phyloP scores from a whole-genome alignment of 768 basidiomycete genomes.

The Trametes elegans region DNA sequence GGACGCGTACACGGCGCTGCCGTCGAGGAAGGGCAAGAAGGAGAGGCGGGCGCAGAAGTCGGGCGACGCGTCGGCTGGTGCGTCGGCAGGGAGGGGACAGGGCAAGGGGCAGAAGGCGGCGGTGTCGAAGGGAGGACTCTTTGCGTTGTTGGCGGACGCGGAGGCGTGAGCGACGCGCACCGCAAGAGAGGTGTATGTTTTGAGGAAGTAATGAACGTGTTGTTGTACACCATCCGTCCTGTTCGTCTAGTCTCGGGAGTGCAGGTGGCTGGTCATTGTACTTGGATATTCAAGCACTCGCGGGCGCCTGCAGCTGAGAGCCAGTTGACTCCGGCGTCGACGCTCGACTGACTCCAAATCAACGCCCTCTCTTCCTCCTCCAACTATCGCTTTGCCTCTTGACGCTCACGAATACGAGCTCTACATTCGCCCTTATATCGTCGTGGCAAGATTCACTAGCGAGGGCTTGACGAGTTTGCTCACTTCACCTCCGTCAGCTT shows the following conservation, averaged over 20 bases:
- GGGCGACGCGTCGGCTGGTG: not conserved
- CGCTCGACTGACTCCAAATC: not conserved
- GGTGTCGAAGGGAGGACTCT: conserved; percentile 32
- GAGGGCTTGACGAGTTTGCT: too few relatives aligned
- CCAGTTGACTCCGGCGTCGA: too few relatives aligned
- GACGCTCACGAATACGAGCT: too few relatives aligned
- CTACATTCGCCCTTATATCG: too few relatives aligned
- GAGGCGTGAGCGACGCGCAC: conserved; percentile 29
- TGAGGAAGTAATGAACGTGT: not conserved
- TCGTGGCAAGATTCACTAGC: too few relatives aligned
- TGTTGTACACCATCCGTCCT: not conserved
- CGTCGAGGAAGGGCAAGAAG: conserved; percentile 41
- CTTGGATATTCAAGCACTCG: too few relatives aligned
- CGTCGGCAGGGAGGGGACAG: conserved; percentile 22
- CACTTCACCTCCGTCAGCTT: too few relatives aligned
- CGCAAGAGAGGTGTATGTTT: not conserved
- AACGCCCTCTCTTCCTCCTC: not conserved
- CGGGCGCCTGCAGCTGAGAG: too few relatives aligned
- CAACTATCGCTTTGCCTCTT: not conserved
- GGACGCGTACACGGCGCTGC: conserved; percentile 42
- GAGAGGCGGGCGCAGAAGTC: conserved; percentile 35
- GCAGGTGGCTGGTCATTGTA: too few relatives aligned
- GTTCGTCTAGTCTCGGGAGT: too few relatives aligned
- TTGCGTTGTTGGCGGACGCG: conserved; percentile 42
- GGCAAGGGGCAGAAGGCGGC: conserved; percentile 23